phyloP scores from a whole-genome alignment of 306 rosid genomes.

The Trichosanthes cucumerina region DNA sequence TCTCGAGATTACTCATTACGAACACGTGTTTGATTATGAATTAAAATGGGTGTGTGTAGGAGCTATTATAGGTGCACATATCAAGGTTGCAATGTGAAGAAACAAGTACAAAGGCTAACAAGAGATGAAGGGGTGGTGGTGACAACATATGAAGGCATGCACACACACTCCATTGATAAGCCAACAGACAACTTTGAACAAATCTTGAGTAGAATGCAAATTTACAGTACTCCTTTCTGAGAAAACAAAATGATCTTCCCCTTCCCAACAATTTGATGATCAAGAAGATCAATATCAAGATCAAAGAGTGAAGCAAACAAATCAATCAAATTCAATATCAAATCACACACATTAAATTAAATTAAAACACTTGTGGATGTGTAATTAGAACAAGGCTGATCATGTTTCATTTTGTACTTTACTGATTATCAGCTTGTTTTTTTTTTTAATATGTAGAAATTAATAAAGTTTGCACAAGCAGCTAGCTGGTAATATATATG shows the following conservation, averaged over 20 bases:
- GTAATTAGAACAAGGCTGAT: not conserved
- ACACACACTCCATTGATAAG: conserved; percentile 66
- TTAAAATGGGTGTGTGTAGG: conserved; percentile 17
- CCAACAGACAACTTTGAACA: conserved; percentile 79
- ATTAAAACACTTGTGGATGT: not conserved
- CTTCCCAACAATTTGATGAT: not conserved
- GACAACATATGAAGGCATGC: conserved; percentile 84
- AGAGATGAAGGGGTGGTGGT: conserved; percentile 79
- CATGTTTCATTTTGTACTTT: not conserved
- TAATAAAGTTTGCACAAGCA: not conserved
- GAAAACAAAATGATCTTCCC: not conserved
- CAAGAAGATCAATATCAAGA: not conserved
- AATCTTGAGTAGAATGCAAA: conserved; percentile 80
- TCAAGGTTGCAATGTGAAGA: conserved; percentile 87
- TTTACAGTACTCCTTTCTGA: conserved; percentile 43
- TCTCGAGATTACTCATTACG: not conserved
- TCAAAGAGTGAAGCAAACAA: not conserved
- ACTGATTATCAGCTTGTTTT: no score
- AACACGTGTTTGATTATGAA: not conserved
- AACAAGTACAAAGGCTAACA: conserved; percentile 79
- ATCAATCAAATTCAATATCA: not conserved
- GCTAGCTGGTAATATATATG: not conserved
- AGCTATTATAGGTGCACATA: conserved; percentile 87
- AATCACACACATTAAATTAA: not conserved
- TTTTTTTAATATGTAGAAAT: not conserved